Evolutionary conservation across 176 grass and related monocot genomes (phyloP), one percentile per base, ranked within the genome.

Genomic region (Avena eriantha): DNA sequence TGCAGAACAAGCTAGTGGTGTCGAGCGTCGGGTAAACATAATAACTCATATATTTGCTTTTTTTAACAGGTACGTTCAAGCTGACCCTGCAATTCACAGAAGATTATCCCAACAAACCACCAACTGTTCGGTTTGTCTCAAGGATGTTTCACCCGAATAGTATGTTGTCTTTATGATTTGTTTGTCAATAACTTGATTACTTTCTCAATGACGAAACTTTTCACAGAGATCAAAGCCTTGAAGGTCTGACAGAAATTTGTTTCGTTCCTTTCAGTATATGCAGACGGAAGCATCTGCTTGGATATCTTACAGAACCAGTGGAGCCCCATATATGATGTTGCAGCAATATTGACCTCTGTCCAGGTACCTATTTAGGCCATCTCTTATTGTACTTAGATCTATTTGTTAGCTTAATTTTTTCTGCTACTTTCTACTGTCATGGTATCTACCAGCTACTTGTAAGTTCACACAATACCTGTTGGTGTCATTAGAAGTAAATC

Each of bases 291-390:
- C 76, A 98, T 98, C 59, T 98, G 94, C 66, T 93, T 98, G 88
- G 97, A 98, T 75, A 96, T 98, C 73, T 83, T 98, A 76, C 97
- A 98, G 82, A 98, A 96, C 69, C 97, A 98, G 69, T 98, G 97
- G 97, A 98, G 97, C 73, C 97, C 97, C 24, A 98, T 98, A 84
- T 98, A 98, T 87, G 94, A 98, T 90, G 97, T 98, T 85, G 97
- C 97, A 2, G 97, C 97, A 26, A 98, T 98, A 92, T 71, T 96
- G 77, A 98, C 94, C 64, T 98, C 94, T 77, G 88, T 98, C 75
- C 97, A 98, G 92, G 97, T 96, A 90, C 39, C 39, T 41, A 51
- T 78, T 31, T 78, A 29, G 14, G 23, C 23, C 64, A 70, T 22
- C 33, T 56, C 31, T 75, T 59, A 21, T 10, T 50, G 5, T 43